Base-by-base conservation (phyloP, 2,329 filamentous ascomycete species). In the Sclerotinia nivalis region DNA sequence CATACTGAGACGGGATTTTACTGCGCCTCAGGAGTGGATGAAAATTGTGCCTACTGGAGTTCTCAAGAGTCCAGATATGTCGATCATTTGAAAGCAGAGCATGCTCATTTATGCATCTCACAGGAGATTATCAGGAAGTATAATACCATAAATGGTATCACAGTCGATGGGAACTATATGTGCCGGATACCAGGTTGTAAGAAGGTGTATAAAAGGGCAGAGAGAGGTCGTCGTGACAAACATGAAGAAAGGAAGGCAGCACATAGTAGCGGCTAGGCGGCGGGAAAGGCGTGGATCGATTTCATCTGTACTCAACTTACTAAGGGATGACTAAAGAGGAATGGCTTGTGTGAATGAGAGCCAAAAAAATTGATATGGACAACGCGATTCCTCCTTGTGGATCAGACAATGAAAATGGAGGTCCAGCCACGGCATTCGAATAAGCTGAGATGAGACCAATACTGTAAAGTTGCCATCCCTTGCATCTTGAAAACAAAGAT, bases 1-100 rank as follows among this genome's bases (percentile, higher is more conserved):
- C 60, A 64, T 34, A 64, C 60, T 6, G 60, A 64, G 45, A 47
- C 10, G 9, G 60, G 60, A 34, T 64, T 64, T 50, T 64, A 64
- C 31, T 64, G 60, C 12, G 60, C 60, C 15, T 64, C 60, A 13
- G 60, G 45, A 18, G 60, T 64, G 28, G 43, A 31, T 45, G 47
- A 49, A 20, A 18, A 47, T 7, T 64, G 60, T 50, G 28, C 43
- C 12, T 64, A 49, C n/a, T 64, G 60, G 60, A 64, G 60, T 50
- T 64, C 60, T 4, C 43, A 64, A 25, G 47, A 64, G 47, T 49
- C 43, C 22, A 31, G 60, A 31, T 64, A 50, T 50, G 18, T 64
- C 20, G 60, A 64, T 20, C 60, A 64, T 64, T 31, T 64, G 2
- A 47, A 49, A 22, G 47, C 18, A 64, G 60, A 64, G 45, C 60